A percentile compares a stretch with the other conserved stretches of the same genome.
These are phyloP conservation scores for Paraleonurus japonicus DNA, from an alignment of 257 asterid genomes.

Conservation along the genomic window DNA sequence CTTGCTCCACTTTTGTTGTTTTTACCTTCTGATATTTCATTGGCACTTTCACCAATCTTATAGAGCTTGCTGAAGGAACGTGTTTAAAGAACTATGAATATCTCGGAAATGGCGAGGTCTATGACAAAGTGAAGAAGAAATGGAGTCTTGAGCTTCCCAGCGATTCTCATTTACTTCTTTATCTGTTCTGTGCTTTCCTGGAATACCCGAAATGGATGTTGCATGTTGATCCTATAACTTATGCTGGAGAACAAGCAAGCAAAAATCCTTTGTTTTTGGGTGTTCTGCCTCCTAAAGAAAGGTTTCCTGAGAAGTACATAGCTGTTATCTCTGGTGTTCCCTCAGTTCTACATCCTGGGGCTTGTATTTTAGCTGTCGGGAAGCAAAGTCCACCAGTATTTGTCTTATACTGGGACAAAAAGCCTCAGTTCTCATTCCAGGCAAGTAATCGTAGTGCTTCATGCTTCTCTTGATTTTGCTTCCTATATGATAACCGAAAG, in stretches of 20 bases:
- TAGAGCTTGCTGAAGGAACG: slow-evolving; percentile 95
- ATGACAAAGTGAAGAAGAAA: slow-evolving; percentile 65
- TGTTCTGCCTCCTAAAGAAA: slow-evolving; percentile 84
- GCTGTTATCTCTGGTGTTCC: slow-evolving; percentile 82
- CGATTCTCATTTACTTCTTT: slow-evolving; percentile 87
- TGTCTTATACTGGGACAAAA: slow-evolving; percentile 88
- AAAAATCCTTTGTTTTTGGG: slow-evolving; percentile 93
- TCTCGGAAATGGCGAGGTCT: slow-evolving; percentile 73
- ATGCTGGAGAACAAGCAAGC: slow-evolving; percentile 80
- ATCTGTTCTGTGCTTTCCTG: slow-evolving; percentile 89
- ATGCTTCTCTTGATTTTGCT: slow-evolving; percentile 9
- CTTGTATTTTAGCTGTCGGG: slow-evolving; percentile 85
- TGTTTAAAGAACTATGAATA: slow-evolving; percentile 92
- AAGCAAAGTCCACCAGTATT: slow-evolving; percentile 84
- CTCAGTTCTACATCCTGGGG: slow-evolving; percentile 89
- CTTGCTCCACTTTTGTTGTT: slow-evolving; percentile 17
- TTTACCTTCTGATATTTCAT: slow-evolving; percentile 16
- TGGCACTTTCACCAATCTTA: slow-evolving; percentile 18
- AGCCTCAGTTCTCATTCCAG: slow-evolving; percentile 93
- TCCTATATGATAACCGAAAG: background rate
- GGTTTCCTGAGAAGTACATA: slow-evolving; percentile 88
- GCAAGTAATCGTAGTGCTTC: slow-evolving; percentile 40
- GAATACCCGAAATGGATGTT: slow-evolving; percentile 98
- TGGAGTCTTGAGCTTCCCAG: slow-evolving; percentile 82
- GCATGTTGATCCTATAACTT: slow-evolving; percentile 82